Evolutionary conservation across 352 stramenopile species (phyloP).

Genomic region (Thalassiosira mediterranea): DNA sequence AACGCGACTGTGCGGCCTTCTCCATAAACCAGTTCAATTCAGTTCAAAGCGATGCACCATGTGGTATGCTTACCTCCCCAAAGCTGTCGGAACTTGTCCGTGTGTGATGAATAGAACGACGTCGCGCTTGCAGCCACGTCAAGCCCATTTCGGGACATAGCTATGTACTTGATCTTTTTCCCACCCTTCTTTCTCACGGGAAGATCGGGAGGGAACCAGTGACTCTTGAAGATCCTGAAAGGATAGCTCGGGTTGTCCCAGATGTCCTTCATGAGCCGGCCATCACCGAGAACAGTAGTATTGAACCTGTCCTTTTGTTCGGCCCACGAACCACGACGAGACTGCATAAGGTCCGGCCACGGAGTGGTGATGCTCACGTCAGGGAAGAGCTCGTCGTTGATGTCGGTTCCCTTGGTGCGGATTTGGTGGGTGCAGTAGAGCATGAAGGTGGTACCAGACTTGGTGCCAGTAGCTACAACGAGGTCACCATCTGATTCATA

Average conservation of each 20-base stretch:
- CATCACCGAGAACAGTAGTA: conserved; percentile 34
- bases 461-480: conserved; percentile 44
- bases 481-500: conserved; percentile 50
- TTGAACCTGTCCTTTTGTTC: conserved; percentile 51
- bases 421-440: conserved; percentile 61
- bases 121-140: conserved; percentile 42
- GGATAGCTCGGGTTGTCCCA: conserved; percentile 55
- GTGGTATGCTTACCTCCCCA: conserved; percentile 52
- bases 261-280: conserved; percentile 31
- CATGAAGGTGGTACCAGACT: conserved; percentile 56
- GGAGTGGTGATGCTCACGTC: conserved; percentile 45
- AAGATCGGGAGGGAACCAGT: conserved; percentile 35
- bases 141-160: conserved; percentile 49
- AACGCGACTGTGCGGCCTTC: neutral
- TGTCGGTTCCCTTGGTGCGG: conserved; percentile 40
- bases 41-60: too few relatives aligned
- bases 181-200: conserved; percentile 21
- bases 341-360: conserved; percentile 46
- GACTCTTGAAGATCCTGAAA: conserved; percentile 57
- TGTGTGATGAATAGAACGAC: conserved; percentile 46
- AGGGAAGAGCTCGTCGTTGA: conserved; percentile 40
- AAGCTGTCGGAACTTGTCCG: conserved; percentile 39
- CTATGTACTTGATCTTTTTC: conserved; percentile 59
- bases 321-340: conserved; percentile 28
- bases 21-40: too few relatives aligned